Evolutionary conservation across 768 basidiomycete species (phyloP).

Genomic region (Boletus speciosus): DNA sequence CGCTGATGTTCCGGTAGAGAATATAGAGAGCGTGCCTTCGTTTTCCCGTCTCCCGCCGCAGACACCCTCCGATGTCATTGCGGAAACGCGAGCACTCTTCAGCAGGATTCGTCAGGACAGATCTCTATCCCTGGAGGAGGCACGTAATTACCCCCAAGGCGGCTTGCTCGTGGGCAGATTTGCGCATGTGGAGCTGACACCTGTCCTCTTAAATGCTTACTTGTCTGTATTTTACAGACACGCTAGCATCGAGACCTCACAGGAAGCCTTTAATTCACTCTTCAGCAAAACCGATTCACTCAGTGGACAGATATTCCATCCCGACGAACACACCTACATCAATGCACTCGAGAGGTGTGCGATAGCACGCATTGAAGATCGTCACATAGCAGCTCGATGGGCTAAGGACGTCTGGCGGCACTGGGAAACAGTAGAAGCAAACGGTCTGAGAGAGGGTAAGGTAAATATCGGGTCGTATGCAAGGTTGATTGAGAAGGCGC

Average conservation of each 20-base stretch:
- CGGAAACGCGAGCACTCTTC: conserved; percentile 68
- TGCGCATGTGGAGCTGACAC: conserved; percentile 49
- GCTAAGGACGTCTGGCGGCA: conserved; percentile 63
- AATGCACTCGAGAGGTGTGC: conserved; percentile 69
- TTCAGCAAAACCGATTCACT: conserved; percentile 37
- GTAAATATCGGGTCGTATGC: conserved; percentile 23
- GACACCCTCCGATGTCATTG: conserved; percentile 64
- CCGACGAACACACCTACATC: conserved; percentile 56
- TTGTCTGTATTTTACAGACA: conserved; percentile 72
- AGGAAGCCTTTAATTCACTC: conserved; percentile 48
- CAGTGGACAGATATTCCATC: conserved; percentile 27
- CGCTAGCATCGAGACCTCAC: conserved; percentile 45
- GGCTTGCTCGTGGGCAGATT: conserved; percentile 42
- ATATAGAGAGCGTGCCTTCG: conserved; percentile 8
- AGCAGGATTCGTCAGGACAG: conserved; percentile 51
- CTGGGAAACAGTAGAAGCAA: conserved; percentile 53
- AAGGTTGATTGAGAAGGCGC: conserved; percentile 64
- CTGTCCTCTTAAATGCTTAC: conserved; percentile 75
- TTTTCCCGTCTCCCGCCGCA: conserved; percentile 65
- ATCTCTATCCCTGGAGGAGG: background rate
- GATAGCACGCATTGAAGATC: conserved; percentile 39
- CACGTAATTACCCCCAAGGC: background rate
- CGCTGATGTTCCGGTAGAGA: conserved; percentile 3
- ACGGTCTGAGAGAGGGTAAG: conserved; percentile 29
- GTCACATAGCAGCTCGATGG: conserved; percentile 46